Base-by-base conservation (phyloP, 2,329 filamentous ascomycete species). In the Colletotrichum camelliae region DNA sequence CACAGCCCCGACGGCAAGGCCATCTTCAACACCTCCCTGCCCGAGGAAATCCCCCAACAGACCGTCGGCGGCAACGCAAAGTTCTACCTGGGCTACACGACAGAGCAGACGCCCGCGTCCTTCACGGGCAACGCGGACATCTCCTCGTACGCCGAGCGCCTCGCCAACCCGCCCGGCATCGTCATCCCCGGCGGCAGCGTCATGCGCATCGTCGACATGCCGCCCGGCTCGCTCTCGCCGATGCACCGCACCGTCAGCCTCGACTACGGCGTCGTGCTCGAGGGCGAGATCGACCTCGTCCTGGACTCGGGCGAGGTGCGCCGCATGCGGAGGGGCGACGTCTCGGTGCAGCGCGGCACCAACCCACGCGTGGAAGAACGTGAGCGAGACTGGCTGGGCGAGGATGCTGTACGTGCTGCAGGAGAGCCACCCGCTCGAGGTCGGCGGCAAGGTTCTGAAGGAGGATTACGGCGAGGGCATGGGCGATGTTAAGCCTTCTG, bases 231-330 rank as follows among this genome's bases (percentile, higher is more conserved):
- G n/a, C 79, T 18, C 86, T 82, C 67, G 77, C 80, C 68, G 21
- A 88, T 90, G 85, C 90, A 91, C 77, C 86, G 89, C 15, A 91
- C 89, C 1, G 85, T 88, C 77, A 89, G 86, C 43, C 82, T 92
- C 4, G 90, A 92, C 77, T 91, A 89, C 77, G 90, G 89, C 2
- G 84, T 91, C 64, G 86, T 91, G 4, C 79, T 92, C 9, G 89
- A 91, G 78, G 90, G 90, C 2, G 84, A 86, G 78, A 79, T 92
- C 29, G 88, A 90, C 71, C 84, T 91, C 81, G 70, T 87, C 5
- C 81, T 91, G 7, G 90, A 91, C 75, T 87, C 86, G 18, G 89
- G 90, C 2, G 88, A 88, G 72, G 84, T 80, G 65, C 84, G 84
- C 60, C 72, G 83, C 29, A 83, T 92, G 85, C 82, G 83, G 62